Evolutionary conservation across 208 protist species (phyloP).

Genomic region (Leishmania turanica): DNA sequence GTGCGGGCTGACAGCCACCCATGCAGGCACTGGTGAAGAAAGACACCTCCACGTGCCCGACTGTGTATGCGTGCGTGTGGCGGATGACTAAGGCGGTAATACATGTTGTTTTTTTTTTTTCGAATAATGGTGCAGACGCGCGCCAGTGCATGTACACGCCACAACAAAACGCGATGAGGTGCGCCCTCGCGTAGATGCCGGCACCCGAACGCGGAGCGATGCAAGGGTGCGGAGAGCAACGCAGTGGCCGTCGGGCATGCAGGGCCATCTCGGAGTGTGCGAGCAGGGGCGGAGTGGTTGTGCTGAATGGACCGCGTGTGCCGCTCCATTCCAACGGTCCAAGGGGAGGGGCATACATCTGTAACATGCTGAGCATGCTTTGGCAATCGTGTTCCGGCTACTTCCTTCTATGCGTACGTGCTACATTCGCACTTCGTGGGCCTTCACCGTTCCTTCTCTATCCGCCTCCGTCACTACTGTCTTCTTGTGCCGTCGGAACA

Average conservation of each 20-base stretch:
- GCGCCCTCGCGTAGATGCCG: neutral
- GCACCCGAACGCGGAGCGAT: neutral
- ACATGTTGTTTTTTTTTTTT: neutral
- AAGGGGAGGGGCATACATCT: neutral
- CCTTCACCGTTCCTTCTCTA: neutral
- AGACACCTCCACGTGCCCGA: neutral
- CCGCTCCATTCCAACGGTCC: neutral
- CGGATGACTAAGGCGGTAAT: neutral
- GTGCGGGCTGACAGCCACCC: neutral
- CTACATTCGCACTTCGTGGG: neutral
- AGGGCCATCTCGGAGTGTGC: neutral
- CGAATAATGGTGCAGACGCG: conserved; percentile 2
- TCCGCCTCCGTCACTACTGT: neutral
- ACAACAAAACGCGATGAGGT: neutral
- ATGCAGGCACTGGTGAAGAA: neutral
- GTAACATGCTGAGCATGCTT: neutral
- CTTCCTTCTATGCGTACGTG: neutral
- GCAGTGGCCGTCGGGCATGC: neutral
- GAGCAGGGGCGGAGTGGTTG: neutral
- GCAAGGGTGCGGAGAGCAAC: neutral
- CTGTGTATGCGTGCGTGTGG: neutral
- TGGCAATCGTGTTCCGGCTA: neutral
- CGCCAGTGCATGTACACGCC: neutral
- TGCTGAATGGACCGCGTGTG: neutral
- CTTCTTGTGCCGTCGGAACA: neutral